Evolutionary conservation across 2,329 filamentous ascomycete species (phyloP).

Genomic region (Penicillium vulpinum): DNA sequence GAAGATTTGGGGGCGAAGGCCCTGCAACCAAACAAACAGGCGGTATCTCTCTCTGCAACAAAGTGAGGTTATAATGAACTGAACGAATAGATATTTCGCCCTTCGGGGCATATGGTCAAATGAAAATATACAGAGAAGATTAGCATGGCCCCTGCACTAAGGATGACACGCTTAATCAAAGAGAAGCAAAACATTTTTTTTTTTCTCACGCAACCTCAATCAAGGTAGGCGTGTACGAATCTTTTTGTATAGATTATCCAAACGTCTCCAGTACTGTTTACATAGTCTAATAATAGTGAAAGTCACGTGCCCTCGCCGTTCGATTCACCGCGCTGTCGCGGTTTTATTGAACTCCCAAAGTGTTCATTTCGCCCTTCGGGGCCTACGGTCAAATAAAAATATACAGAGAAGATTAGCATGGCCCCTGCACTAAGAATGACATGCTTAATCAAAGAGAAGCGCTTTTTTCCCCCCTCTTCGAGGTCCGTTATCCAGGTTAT

Average conservation of each 20-base stretch:
- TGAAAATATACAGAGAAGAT: constrained; percentile 73
- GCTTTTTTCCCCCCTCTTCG: constrained; percentile 30
- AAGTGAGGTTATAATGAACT: background rate
- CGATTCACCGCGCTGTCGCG: no score
- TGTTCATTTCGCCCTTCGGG: constrained; percentile 47
- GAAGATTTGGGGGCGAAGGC: background rate
- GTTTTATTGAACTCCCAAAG: no score
- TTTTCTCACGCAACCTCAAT: no score
- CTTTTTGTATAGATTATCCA: no score
- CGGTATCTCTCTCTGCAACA: no score
- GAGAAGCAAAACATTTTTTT: background rate
- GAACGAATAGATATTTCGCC: no score
- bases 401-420: constrained; percentile 81
- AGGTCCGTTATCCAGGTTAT: background rate
- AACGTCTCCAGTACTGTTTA: no score
- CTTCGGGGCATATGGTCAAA: constrained; percentile 46
- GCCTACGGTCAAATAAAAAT: constrained; percentile 66
- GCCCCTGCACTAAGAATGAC: constrained; percentile 91
- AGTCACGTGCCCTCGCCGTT: no score
- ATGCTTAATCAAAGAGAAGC: constrained; percentile 80
- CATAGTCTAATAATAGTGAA: no score
- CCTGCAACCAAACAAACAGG: no score
- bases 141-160: constrained; percentile 86
- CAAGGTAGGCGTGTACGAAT: no score
- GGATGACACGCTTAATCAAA: constrained; percentile 57